Conservation (phyloP, 1,284 basidiomycete genomes). For the Agroathelia rolfsii region DNA sequence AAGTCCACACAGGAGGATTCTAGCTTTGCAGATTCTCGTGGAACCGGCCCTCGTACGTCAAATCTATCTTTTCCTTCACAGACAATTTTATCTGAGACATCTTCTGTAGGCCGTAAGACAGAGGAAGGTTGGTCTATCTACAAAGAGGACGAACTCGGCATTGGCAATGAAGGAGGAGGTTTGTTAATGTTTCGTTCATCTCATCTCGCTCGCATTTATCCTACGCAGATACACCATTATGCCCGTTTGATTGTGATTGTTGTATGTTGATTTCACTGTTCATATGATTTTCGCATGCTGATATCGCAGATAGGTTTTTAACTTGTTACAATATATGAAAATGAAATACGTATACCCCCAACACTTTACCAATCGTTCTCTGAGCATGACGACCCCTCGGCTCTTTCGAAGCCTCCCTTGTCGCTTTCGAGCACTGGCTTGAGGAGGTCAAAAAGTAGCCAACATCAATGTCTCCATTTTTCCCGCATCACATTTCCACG, state of each 20-base stretch:
- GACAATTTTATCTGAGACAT: conserved; percentile 8
- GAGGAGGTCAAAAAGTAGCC: conserved; percentile 59
- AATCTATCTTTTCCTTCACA: conserved; percentile 6
- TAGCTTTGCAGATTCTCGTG: conserved; percentile 70
- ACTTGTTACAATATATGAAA: conserved; percentile 11
- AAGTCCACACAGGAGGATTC: conserved; percentile 31
- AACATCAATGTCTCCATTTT: conserved; percentile 28
- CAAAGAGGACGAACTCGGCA: conserved; percentile 80
- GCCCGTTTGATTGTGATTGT: conserved; percentile 79
- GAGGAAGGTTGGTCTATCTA: conserved; percentile 80
- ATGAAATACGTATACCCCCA: not conserved
- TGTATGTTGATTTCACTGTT: conserved; percentile 39
- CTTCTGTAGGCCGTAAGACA: conserved; percentile 58
- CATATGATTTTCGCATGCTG: conserved; percentile 1
- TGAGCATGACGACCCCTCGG: too few species aligned
- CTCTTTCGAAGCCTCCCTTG: conserved; percentile 60
- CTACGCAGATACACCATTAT: conserved; percentile 50
- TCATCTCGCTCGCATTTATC: conserved; percentile 15
- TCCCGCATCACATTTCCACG: conserved; percentile 12
- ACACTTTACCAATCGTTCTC: too few species aligned
- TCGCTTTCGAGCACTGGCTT: conserved; percentile 29
- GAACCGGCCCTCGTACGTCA: conserved; percentile 58
- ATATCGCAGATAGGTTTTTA: conserved; percentile 34
- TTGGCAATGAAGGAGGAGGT: conserved; percentile 71
- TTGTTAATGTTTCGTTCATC: conserved; percentile 20